Percentiles rank a stretch among this genome's conserved stretches.
These are phyloP conservation scores for Gryganskiella cystojenkinii DNA, from an alignment of 192 early-diverging fungal genomes.

Conservation along the genomic window DNA sequence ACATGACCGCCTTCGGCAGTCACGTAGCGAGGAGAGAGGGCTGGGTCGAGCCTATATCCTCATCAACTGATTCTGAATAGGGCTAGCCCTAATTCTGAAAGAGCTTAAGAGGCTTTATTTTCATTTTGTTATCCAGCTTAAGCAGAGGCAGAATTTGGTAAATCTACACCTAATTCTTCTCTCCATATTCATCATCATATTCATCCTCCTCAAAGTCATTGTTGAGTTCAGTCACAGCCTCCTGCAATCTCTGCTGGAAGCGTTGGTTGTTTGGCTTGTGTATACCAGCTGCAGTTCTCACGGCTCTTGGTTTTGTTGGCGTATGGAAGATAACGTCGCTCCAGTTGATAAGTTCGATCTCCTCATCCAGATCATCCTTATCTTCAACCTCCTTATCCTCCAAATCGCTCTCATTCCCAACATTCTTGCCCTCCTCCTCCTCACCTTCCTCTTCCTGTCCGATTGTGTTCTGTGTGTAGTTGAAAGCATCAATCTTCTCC, in stretches of 20 bases:
- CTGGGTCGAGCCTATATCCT: too few species aligned
- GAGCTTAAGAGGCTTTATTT: too few species aligned
- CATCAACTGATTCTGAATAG: too few species aligned
- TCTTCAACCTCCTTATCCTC: too few species aligned
- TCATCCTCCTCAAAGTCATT: too few species aligned
- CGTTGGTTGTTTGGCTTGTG: conserved; percentile 3
- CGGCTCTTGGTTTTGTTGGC: neutral
- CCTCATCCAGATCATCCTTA: neutral
- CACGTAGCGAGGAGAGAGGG: too few species aligned
- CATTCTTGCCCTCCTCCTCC: neutral
- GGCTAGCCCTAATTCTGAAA: too few species aligned
- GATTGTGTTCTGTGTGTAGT: conserved; percentile 1
- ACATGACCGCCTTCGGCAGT: too few species aligned
- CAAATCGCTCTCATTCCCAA: neutral
- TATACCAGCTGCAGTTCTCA: neutral
- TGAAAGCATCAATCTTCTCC: conserved; percentile 13
- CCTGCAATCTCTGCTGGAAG: conserved; percentile 8
- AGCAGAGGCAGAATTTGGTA: too few species aligned
- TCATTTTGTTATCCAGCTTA: too few species aligned
- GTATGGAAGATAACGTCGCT: conserved; percentile 4
- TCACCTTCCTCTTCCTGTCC: conserved; percentile 14
- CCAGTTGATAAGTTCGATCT: conserved; percentile 5
- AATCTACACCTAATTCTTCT: neutral
- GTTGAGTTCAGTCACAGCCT: neutral
- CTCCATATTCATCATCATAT: neutral